These are phyloP conservation scores for Biscogniauxia marginata DNA, from an alignment of 2,329 filamentous ascomycete genomes.

Conservation along the genomic window DNA sequence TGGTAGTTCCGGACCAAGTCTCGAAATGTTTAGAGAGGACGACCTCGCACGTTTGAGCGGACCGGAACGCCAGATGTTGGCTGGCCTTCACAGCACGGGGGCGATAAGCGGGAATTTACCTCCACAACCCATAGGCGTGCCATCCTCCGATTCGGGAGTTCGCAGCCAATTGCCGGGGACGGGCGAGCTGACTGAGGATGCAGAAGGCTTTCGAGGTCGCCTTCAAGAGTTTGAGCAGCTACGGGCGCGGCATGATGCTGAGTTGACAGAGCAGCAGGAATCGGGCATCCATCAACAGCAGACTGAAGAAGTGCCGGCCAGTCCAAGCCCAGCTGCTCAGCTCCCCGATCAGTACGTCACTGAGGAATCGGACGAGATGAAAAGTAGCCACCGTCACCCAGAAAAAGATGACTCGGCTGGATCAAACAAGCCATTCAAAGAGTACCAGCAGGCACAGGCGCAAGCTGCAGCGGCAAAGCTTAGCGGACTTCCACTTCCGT, in stretches of 20 bases:
- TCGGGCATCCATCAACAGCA: conserved; percentile 2
- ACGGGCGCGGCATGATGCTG: conserved; percentile 68
- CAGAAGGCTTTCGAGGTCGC: conserved; percentile 65
- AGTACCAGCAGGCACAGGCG: conserved; percentile 61
- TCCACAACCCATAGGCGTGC: conserved; percentile 39
- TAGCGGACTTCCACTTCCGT: conserved; percentile 73
- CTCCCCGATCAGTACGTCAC: conserved; percentile 7
- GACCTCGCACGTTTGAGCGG: conserved; percentile 66
- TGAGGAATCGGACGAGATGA: conserved; percentile 14
- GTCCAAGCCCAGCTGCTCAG: conserved; percentile 10
- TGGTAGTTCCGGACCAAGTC: conserved; percentile 44
- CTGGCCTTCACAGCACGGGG: conserved; percentile 37
- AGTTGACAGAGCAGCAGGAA: conserved; percentile 37
- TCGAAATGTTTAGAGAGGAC: conserved; percentile 65
- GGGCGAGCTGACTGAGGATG: conserved; percentile 52
- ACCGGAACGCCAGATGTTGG: conserved; percentile 53
- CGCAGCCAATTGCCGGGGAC: conserved; percentile 49
- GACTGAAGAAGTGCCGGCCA: conserved; percentile 15
- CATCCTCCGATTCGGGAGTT: conserved; percentile 37
- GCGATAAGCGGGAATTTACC: conserved; percentile 33
- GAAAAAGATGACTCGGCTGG: conserved; percentile 22
- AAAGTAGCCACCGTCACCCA: conserved; percentile 11
- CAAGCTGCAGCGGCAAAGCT: conserved; percentile 52
- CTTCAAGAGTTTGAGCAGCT: conserved; percentile 81
- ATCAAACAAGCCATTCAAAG: conserved; percentile 60